Evolutionary conservation across 2,329 filamentous ascomycete species (phyloP).

Genomic region (Fusarium succisae): DNA sequence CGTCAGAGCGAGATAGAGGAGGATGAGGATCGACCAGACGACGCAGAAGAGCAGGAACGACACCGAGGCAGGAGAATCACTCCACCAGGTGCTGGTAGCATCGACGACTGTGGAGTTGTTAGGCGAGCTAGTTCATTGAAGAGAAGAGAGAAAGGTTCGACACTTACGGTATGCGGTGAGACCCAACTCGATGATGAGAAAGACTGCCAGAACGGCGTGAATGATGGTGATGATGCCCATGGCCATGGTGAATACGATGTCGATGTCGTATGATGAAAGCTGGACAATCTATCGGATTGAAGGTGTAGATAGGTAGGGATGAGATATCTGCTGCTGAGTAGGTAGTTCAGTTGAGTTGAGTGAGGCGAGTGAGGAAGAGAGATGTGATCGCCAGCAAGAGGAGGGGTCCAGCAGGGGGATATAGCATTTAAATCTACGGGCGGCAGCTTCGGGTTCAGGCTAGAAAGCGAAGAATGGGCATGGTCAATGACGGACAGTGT

Average conservation of each 20-base stretch:
- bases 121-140: constrained; percentile 4
- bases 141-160: neutral
- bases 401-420: constrained; percentile 14
- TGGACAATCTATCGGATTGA: neutral
- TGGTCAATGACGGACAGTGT: constrained; percentile 11
- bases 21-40: constrained; percentile 78
- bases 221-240: constrained; percentile 67
- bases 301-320: neutral
- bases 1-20: constrained; percentile 75
- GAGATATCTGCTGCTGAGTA: neutral
- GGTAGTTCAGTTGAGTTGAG: neutral
- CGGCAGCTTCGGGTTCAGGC: constrained; percentile 20
- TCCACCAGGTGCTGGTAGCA: neutral
- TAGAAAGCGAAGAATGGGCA: too few species aligned
- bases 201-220: constrained; percentile 72
- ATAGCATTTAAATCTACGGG: constrained; percentile 29
- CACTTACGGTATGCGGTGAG: constrained; percentile 75
- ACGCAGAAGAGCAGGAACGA: constrained; percentile 81
- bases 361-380: neutral
- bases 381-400: neutral
- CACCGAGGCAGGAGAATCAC: neutral
- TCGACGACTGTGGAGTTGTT: constrained; percentile 43
- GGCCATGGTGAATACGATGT: constrained; percentile 53
- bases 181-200: constrained; percentile 79
- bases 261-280: neutral